Conservation (phyloP, 495 filamentous ascomycete genomes). For the Penicillium coffeae region DNA sequence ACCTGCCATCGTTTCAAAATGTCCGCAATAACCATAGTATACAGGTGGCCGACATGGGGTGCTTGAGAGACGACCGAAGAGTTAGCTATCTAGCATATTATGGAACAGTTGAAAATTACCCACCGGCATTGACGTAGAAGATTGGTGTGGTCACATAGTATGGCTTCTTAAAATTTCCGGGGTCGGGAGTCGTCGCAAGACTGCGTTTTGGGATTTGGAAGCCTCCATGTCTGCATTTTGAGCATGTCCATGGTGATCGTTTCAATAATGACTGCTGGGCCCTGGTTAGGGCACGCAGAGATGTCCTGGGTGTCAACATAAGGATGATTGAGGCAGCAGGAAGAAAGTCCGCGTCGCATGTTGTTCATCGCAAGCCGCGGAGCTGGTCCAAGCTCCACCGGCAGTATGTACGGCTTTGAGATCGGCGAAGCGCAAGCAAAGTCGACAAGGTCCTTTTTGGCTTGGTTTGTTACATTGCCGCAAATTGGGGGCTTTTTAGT, state of each 20-base stretch:
- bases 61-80: constrained; percentile 44
- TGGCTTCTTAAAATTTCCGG: constrained; percentile 59
- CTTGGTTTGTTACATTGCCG: too few relatives aligned
- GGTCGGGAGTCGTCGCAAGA: constrained; percentile 26
- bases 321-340: constrained; percentile 11
- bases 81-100: background rate
- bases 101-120: constrained; percentile 5
- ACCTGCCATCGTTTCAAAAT: constrained; percentile 89
- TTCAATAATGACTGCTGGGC: constrained; percentile 24
- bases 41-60: constrained; percentile 93
- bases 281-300: constrained; percentile 33
- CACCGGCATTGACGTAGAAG: constrained; percentile 98
- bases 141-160: constrained; percentile 97
- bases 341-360: constrained; percentile 14
- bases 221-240: constrained; percentile 20
- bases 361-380: constrained; percentile 29
- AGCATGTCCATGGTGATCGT: constrained; percentile 33
- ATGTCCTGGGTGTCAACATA: constrained; percentile 33
- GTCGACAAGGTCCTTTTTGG: too few relatives aligned
- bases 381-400: constrained; percentile 40
- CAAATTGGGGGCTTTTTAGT: too few relatives aligned
- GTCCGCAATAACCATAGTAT: constrained; percentile 86
- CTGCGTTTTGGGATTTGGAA: constrained; percentile 22
- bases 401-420: constrained; percentile 1
- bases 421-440: background rate